Base-by-base conservation (phyloP, 2,329 filamentous ascomycete species). In the Fusarium burgessii region DNA sequence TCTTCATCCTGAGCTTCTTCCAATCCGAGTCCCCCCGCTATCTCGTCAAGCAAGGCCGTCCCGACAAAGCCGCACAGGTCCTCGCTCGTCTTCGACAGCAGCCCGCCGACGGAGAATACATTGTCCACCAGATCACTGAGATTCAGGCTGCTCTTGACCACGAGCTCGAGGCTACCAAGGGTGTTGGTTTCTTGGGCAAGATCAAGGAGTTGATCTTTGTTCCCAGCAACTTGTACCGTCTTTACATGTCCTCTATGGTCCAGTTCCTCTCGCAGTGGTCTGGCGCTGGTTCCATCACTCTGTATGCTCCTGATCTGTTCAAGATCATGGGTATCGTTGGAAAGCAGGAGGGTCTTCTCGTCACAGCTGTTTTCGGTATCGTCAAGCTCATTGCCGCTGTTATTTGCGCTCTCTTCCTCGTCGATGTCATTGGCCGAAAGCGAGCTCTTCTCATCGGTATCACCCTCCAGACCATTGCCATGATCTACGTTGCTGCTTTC, bases 391-490 rank as follows among this genome's bases (percentile, higher is more conserved):
- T 88, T 10, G 86, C 90, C 0, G 88, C 91, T 17, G 77, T 94
- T 35, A 71, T 88, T 41, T 95, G 92, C 78, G 92, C 92, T 1
- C 85, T 94, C 56, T 93, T 95, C 86, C 86, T 95, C 12, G 92
- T 95, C 70, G 93, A 95, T 73, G 89, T 92, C 58, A 90, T 95
- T 70, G 93, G 93, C 7, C 90, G 93, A 63, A 94, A 94, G 80
- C 87, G 89, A 11, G 84, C 90, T 1, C 84, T 92, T 1, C 83
- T 90, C 20, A 78, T 86, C 1, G 90, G 90, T 5, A 91, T 91
- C 72, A 82, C 82, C 4, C 81, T 91, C 2, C 90, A 92, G 77
- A 84, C 85, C 18, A 77, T 91, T 13, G 74, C 89, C 17, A 90
- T 91, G 87, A 70, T 89, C 70, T 92, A 91, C 77, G 82, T 92